A percentile compares a stretch with the other conserved stretches of the same genome.
Evolutionary conservation across 2,329 filamentous ascomycete species (phyloP).

Genomic region (Periglandula ipomoeae): DNA sequence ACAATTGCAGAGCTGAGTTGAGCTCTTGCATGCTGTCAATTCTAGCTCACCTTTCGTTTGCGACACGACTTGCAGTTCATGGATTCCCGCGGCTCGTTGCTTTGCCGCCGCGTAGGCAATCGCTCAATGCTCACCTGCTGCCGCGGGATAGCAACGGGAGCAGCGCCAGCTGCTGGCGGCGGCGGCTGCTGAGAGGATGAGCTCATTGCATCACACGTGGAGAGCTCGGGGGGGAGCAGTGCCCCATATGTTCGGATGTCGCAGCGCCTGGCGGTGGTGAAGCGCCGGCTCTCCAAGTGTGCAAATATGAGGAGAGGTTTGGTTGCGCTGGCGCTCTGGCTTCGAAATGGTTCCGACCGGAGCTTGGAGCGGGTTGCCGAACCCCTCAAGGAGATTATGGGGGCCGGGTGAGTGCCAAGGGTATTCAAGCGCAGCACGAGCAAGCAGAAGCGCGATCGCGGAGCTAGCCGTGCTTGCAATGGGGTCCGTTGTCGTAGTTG

Average conservation of each 20-base stretch:
- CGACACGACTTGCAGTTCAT: conserved; percentile 96
- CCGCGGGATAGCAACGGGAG: conserved; percentile 53
- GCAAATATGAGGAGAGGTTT: no score
- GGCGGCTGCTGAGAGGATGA: conserved; percentile 1
- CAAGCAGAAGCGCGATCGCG: no score
- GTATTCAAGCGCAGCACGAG: no score
- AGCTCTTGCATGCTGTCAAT: not conserved
- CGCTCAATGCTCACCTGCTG: conserved; percentile 76
- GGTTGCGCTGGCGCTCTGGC: no score
- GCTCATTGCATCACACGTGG: conserved; percentile 21
- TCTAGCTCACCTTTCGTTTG: conserved; percentile 66
- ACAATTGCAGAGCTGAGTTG: not conserved
- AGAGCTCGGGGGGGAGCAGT: not conserved
- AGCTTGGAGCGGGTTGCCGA: no score
- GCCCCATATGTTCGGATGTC: conserved; percentile 1
- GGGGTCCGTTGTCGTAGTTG: no score
- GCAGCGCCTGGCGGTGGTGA: not conserved
- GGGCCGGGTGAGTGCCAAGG: no score
- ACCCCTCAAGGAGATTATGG: no score
- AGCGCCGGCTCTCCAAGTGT: not conserved
- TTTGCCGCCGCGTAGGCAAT: conserved; percentile 59
- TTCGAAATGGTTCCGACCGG: no score
- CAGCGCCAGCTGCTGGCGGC: conserved; percentile 11
- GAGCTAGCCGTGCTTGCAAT: no score
- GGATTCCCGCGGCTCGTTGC: conserved; percentile 71